These are phyloP conservation scores for Cynara cardunculus DNA, from an alignment of 129 eudicot species.

Conservation along the genomic window DNA sequence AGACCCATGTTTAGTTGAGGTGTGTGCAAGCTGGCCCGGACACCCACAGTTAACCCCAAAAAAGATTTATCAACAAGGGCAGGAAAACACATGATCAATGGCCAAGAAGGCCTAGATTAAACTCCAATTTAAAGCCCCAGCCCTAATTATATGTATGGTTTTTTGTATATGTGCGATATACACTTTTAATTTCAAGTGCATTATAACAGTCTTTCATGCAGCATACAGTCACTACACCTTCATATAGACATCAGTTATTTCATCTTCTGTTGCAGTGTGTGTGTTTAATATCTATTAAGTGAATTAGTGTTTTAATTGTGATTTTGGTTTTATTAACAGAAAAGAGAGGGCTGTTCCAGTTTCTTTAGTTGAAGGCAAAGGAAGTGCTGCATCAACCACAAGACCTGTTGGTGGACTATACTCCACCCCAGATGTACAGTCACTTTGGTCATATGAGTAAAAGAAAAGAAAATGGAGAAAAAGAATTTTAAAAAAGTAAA, in stretches of 20 bases:
- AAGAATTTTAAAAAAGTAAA: neutral
- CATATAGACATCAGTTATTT: neutral
- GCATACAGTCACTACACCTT: neutral
- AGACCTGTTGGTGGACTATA: constrained; percentile 66
- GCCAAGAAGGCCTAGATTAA: too few relatives aligned
- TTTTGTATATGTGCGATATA: neutral
- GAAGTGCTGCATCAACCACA: constrained; percentile 38
- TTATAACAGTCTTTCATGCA: neutral
- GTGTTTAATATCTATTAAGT: neutral
- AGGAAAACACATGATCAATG: too few relatives aligned
- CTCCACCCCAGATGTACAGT: constrained; percentile 79
- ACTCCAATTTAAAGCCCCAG: too few relatives aligned
- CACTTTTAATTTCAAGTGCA: neutral
- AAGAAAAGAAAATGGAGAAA: neutral
- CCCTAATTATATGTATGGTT: neutral
- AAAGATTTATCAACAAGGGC: too few relatives aligned
- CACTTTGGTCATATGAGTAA: constrained; percentile 83
- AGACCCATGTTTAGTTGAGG: too few relatives aligned
- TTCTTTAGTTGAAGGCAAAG: constrained; percentile 58
- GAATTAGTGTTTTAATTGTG: constrained; percentile 1
- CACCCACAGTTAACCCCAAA: too few relatives aligned
- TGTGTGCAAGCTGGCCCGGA: too few relatives aligned
- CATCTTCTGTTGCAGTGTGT: neutral
- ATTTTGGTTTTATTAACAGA: constrained; percentile 32
- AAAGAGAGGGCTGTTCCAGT: constrained; percentile 50